Base-by-base conservation (phyloP, 2,329 filamentous ascomycete genomes). In the Pyricularia grisea region DNA sequence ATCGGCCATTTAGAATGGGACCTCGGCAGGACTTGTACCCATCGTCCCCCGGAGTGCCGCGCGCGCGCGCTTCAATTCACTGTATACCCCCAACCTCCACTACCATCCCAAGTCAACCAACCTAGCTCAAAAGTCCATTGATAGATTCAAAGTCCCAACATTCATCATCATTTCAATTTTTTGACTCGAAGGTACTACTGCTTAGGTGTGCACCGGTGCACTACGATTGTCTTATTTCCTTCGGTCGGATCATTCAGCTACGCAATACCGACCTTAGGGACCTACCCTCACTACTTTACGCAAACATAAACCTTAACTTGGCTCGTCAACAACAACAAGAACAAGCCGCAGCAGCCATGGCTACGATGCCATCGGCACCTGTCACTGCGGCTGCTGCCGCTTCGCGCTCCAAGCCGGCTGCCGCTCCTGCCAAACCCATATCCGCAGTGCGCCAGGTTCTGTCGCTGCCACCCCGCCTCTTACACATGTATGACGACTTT, bases 401-500 rank as follows among this genome's bases (percentile, higher is more conserved):
- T 20, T 63, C 60, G 25, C 60, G 60, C n/a, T 25, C 36, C 25
- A 58, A 28, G 14, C 4, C 66, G 4, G 42, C 66, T 23, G 30
- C 64, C 23, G 23, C 64, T 25, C 17, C 64, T 20, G n/a, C 30
- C 5, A 66, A 42, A 17, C 25, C 42, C 10, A 23, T n/a, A 36
- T 58, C 30, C 9, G 67, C 30, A 28, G 67, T 68, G 55, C 50
- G 58, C 28, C 23, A 28, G 68, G 42, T 85, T 71, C 80, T 90
- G 66, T 83, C 86, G 61, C 78, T 88, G 74, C 88, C 89, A 66
- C 84, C 88, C 30, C 84, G 84, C 78, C 92, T 87, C 88, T 82
- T 92, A 68, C 81, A 84, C 72, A 86, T 88, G 81, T 97, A 97
- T 79, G 88, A 89, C 75, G 90, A 95, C 72, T 97, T 98, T 81